Evolutionary conservation across 352 stramenopile genomes (phyloP).

Genomic region (Phytophthora tentaculata): DNA sequence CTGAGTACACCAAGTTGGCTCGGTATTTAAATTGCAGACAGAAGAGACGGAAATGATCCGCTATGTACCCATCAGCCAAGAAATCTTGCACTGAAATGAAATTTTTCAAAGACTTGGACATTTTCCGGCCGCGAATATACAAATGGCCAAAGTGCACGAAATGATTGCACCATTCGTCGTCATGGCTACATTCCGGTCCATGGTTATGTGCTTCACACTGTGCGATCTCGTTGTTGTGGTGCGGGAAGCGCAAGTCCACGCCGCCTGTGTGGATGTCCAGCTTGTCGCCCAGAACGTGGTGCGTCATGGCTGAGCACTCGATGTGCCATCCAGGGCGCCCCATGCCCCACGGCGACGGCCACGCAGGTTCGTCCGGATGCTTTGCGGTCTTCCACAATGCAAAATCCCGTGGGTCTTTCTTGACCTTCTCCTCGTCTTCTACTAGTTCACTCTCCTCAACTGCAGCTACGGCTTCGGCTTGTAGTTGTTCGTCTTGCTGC

Average conservation of each 20-base stretch:
- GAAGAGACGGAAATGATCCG: constrained; percentile 90
- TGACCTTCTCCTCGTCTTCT: constrained; percentile 63
- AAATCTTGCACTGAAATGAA: constrained; percentile 97
- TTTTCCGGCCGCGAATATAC: constrained; percentile 97
- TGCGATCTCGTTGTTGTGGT: constrained; percentile 92
- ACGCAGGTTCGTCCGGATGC: constrained; percentile 60
- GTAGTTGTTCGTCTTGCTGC: constrained; percentile 55
- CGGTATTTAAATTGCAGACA: constrained; percentile 91
- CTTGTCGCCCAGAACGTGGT: constrained; percentile 91
- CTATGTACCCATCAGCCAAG: constrained; percentile 63
- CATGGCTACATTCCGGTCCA: constrained; percentile 15
- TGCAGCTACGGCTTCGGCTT: constrained; percentile 9
- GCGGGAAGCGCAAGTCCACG: constrained; percentile 92
- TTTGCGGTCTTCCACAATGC: constrained; percentile 96
- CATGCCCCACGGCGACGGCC: constrained; percentile 41
- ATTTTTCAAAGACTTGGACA: constrained; percentile 99
- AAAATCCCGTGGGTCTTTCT: constrained; percentile 94
- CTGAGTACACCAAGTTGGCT: constrained; percentile 78
- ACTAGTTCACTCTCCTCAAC: constrained; percentile 59
- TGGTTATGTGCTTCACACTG: constrained; percentile 82
- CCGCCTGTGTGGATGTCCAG: constrained; percentile 97
- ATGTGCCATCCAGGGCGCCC: constrained; percentile 94
- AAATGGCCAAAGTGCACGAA: constrained; percentile 98
- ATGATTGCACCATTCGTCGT: constrained; percentile 92
- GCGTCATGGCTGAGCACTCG: constrained; percentile 97